Evolutionary conservation across 1,284 basidiomycete species (phyloP).

Genomic region (Tylopilus orsonianus): DNA sequence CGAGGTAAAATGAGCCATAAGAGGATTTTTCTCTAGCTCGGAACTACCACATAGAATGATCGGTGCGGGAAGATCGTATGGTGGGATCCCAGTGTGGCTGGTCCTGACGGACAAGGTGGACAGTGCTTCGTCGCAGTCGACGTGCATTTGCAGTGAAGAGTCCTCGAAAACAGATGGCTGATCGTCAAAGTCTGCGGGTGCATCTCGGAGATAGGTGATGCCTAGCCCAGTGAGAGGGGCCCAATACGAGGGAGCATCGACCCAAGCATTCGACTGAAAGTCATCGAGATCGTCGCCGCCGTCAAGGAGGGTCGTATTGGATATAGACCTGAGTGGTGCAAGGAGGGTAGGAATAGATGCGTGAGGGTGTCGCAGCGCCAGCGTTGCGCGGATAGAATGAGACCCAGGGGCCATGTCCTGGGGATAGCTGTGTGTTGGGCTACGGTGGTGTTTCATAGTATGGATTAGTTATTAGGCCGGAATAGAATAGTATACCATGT

Average conservation of each 20-base stretch:
- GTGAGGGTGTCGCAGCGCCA: constrained; percentile 29
- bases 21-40: not conserved
- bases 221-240: constrained; percentile 33
- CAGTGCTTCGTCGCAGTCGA: constrained; percentile 6
- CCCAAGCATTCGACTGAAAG: constrained; percentile 38
- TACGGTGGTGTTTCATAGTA: constrained; percentile 30
- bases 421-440: constrained; percentile 26
- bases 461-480: constrained; percentile 10
- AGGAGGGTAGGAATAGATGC: constrained; percentile 32
- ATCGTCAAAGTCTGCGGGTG: not conserved
- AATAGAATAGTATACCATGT: constrained; percentile 2
- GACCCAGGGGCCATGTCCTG: constrained; percentile 1
- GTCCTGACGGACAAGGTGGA: not conserved
- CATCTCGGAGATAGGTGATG: constrained; percentile 19
- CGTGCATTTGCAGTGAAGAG: constrained; percentile 6
- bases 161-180: constrained; percentile 3
- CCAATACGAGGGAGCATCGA: constrained; percentile 11
- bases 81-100: not conserved
- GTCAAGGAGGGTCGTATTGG: constrained; percentile 6
- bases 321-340: constrained; percentile 23
- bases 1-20: not conserved
- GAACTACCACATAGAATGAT: not conserved
- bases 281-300: constrained; percentile 23
- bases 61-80: not conserved
- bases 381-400: constrained; percentile 25